phyloP scores from a whole-genome alignment of 2,329 filamentous ascomycete genomes.

The Volutella citrinella region DNA sequence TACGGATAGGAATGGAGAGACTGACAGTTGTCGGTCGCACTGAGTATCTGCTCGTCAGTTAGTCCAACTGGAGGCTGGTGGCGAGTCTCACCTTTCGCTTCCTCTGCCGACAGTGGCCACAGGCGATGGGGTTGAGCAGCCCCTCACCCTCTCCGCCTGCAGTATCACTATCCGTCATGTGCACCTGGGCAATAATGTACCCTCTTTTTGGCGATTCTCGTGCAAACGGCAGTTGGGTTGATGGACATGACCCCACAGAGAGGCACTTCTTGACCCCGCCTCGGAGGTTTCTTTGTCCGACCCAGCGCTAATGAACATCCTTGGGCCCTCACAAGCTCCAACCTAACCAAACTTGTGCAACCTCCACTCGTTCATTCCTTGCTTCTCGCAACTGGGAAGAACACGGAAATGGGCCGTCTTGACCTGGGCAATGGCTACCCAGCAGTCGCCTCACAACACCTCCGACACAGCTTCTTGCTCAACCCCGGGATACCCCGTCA shows the following conservation, averaged over 20 bases:
- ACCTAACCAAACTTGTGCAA: not conserved
- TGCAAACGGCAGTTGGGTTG: constrained; percentile 3
- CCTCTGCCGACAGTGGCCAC: constrained; percentile 29
- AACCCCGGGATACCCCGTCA: constrained; percentile 15
- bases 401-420: too few relatives aligned
- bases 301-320: constrained; percentile 5
- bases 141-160: constrained; percentile 10
- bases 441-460: constrained; percentile 26
- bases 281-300: constrained; percentile 28
- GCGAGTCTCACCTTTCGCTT: constrained; percentile 28
- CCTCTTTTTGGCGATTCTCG: constrained; percentile 1
- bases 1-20: not conserved
- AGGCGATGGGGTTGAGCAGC: constrained; percentile 29
- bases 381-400: too few relatives aligned
- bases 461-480: constrained; percentile 26
- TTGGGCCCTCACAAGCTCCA: not conserved
- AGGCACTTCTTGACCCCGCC: constrained; percentile 17
- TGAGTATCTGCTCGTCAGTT: constrained; percentile 4
- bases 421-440: constrained; percentile 23
- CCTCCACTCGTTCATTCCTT: not conserved
- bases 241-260: constrained; percentile 1
- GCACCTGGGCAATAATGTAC: constrained; percentile 4
- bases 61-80: not conserved
- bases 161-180: constrained; percentile 15
- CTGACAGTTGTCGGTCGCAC: constrained; percentile 21